phyloP scores from a whole-genome alignment of 2,329 filamentous ascomycete genomes.

The Xylaria sp. region DNA sequence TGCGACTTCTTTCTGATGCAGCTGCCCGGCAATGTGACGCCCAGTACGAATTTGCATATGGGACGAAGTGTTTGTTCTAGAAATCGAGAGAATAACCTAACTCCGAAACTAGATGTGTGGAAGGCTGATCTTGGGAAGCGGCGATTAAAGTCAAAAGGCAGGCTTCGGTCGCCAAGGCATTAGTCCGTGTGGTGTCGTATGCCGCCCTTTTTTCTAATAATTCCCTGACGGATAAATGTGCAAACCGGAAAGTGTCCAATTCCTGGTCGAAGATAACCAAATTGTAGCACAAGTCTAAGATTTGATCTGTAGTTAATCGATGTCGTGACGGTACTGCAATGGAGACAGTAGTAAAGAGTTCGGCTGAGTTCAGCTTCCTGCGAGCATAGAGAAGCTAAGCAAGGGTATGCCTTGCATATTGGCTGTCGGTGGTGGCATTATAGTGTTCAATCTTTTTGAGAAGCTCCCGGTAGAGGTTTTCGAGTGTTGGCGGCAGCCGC shows the following conservation, averaged over 20 bases:
- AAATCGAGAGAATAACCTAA: too few species aligned
- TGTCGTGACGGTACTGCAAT: neutral
- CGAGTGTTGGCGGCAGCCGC: neutral
- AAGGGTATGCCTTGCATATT: conserved; percentile 4
- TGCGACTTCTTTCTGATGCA: neutral
- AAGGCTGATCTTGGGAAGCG: neutral
- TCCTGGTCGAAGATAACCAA: neutral
- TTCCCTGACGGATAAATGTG: conserved; percentile 7
- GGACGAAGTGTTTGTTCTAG: too few species aligned
- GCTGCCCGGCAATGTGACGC: neutral
- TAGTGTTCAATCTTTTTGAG: conserved; percentile 3
- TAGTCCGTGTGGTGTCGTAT: neutral
- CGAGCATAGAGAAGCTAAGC: conserved; percentile 7
- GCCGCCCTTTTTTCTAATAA: neutral
- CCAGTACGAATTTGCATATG: neutral
- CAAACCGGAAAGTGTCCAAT: conserved; percentile 3
- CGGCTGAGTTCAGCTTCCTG: neutral
- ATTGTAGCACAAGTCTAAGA: conserved; percentile 7
- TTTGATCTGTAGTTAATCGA: neutral
- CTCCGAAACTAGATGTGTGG: neutral
- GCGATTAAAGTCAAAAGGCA: neutral
- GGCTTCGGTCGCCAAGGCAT: neutral
- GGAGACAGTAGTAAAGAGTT: conserved; percentile 1
- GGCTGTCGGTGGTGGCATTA: neutral
- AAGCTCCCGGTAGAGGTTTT: neutral